Evolutionary conservation across 2,329 filamentous ascomycete genomes (phyloP), one percentile per base, ranked within the genome.

Genomic region (Pseudocercospora pini-densiflorae): DNA sequence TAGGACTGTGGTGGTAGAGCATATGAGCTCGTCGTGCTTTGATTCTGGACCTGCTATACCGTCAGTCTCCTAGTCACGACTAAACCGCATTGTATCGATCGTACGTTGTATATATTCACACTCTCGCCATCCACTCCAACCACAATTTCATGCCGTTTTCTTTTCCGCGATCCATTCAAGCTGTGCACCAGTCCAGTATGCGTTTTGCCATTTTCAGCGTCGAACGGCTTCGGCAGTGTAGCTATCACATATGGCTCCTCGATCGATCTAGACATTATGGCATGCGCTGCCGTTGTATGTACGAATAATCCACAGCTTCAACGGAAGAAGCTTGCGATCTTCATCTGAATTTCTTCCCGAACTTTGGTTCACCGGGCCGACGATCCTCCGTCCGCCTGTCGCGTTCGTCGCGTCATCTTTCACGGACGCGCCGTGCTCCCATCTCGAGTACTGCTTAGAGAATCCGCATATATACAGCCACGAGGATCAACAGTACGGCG

Each of bases 101-200:
- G 57, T 80, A 89, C 87, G 77, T 88, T 87, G 78, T 89, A 89
- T 40, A 90, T 84, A 69, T 85, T 88, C 59, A 90, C 79, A 31
- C 85, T 84, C 74, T 89, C 86, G 45, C 87, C 87, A 74, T 89
- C 87, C 14, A 89, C 80, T 1, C 82, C 86, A 21, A 87, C 83
- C 33, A 82, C 86, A 60, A 89, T 81, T 73, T 90, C 88, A 72
- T 87, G 85, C 75, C 88, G 81, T 79, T 89, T 89, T 75, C 86
- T 83, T 78, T 87, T 89, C 77, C 83, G 86, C 49, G 83, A 81
- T 61, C 84, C 83, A 65, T 81, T 81, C 62, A 88, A 76, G 70
- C 85, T 84, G 76, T 82, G 83, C 53, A 89, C 86, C n/a, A 79
- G 74, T 43, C 80, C 76, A 23, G 80, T 80, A 60, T 79, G 77